Evolutionary conservation across 2,329 filamentous ascomycete genomes (phyloP), one percentile per base, ranked within the genome.

Genomic region (Paracoccidioides brasiliensis): DNA sequence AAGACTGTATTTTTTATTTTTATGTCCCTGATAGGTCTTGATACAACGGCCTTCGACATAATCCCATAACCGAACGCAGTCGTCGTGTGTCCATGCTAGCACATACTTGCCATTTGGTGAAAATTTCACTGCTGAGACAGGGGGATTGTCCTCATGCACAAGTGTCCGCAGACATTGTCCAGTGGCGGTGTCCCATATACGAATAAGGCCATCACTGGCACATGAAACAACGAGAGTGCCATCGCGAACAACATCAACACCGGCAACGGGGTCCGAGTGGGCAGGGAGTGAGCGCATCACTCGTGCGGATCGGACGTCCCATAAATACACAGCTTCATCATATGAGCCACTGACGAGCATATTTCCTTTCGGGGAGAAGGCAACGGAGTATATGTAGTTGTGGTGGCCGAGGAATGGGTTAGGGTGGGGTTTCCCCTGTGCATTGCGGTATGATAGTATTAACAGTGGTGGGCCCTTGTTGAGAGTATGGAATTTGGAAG

Each of bases 351-450:
- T 94, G 14, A 90, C 93, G 38, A 98, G 80, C 67, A 97, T 95
- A 67, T 98, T 98, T 30, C 93, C 93, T 70, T 96, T 97, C 1
- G 93, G 93, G n/a, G 88, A 91, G 70, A 97, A 97, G 5, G 90
- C 90, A 38, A 98, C 77, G 52, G 86, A 89, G 72, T 95, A 95
- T 37, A 98, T 85, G 70, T 97, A 97, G 71, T 94, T 97, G 70
- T 96, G 90, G 65, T 98, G 93, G 2, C 93, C 91, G 30, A 86
- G 78, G 61, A 97, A 76, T 1, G 80, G 77, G 28, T 75, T 78
- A 0, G 79, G 78, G 54, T 83, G 77, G 33, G 79, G 74, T 65
- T 80, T 78, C 15, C 80, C 80, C 60, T 75, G 52, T 37, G 10
- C 33, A 42, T n/a, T 53, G 35, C n/a, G 43, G 40, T 35, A 49